These are phyloP conservation scores for Whalleya microplaca DNA, from an alignment of 2,329 filamentous ascomycete species.

Conservation along the genomic window DNA sequence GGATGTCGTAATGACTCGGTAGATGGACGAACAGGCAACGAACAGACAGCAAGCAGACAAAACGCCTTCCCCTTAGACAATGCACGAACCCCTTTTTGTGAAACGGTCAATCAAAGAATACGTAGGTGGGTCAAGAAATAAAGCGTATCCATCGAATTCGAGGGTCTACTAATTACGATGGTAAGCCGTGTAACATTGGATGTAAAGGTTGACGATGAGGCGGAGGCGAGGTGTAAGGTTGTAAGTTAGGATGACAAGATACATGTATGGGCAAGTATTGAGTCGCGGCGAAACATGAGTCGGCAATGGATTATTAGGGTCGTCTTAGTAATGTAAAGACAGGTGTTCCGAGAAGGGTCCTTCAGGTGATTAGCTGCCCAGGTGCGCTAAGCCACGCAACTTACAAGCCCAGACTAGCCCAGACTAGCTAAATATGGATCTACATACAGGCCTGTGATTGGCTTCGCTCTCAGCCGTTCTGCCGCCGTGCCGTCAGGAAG, in stretches of 20 bases:
- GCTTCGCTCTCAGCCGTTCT: neutral
- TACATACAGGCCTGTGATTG: neutral
- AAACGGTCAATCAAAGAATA: slow-evolving; percentile 20
- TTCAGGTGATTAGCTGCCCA: neutral
- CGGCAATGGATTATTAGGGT: neutral
- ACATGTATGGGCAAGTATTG: neutral
- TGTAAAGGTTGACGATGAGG: neutral
- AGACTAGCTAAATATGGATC: neutral
- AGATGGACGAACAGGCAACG: neutral
- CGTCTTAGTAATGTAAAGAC: neutral
- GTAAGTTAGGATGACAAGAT: neutral
- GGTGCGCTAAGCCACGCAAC: neutral
- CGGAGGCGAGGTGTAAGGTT: slow-evolving; percentile 2
- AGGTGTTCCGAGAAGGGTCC: neutral
- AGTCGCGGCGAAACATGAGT: neutral
- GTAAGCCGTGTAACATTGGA: slow-evolving; percentile 1
- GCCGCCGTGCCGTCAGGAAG: too few species aligned
- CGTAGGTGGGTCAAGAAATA: slow-evolving; percentile 9
- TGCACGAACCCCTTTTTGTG: slow-evolving; percentile 23
- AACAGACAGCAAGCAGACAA: slow-evolving; percentile 9
- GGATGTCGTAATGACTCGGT: neutral
- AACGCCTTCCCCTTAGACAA: slow-evolving; percentile 21
- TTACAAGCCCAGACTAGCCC: neutral
- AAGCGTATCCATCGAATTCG: slow-evolving; percentile 8
- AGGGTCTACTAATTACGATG: slow-evolving; percentile 8